Conservation (phyloP, 192 early-diverging fungal species). For the Linnemannia elongata region DNA sequence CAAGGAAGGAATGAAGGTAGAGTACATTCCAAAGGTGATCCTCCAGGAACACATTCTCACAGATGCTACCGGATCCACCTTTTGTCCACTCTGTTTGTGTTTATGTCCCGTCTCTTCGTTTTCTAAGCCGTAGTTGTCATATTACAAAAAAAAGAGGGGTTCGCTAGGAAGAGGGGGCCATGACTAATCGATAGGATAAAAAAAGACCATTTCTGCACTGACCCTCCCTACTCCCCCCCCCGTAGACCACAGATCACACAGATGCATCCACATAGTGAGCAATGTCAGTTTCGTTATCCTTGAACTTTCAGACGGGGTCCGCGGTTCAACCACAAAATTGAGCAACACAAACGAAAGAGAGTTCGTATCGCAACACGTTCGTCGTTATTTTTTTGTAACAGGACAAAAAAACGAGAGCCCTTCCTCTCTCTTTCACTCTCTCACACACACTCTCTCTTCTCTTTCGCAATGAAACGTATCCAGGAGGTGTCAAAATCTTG, state of each 20-base stretch:
- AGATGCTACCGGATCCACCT: not conserved
- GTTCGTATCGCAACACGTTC: not conserved
- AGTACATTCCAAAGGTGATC: not conserved
- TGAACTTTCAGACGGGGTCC: not conserved
- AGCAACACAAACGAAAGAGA: no score
- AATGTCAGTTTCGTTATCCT: no score
- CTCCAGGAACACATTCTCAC: not conserved
- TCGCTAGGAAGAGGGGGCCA: not conserved
- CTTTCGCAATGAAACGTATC: not conserved
- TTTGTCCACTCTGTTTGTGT: not conserved
- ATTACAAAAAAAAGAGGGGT: not conserved
- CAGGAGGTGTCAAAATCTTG: not conserved
- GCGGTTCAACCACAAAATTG: not conserved
- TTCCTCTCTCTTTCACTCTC: no score
- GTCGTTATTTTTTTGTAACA: not conserved
- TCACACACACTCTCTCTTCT: no score
- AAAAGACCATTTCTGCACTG: not conserved
- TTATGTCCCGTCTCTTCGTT: not conserved
- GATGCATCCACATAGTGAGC: not conserved
- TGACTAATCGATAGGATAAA: not conserved
- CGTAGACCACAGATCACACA: not conserved
- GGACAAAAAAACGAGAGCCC: not conserved
- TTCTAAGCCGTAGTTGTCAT: not conserved
- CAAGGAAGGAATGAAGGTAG: not conserved
- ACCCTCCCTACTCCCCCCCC: no score